phyloP scores from a whole-genome alignment of 164 flowering plant genomes.

The Annona squamosa region DNA sequence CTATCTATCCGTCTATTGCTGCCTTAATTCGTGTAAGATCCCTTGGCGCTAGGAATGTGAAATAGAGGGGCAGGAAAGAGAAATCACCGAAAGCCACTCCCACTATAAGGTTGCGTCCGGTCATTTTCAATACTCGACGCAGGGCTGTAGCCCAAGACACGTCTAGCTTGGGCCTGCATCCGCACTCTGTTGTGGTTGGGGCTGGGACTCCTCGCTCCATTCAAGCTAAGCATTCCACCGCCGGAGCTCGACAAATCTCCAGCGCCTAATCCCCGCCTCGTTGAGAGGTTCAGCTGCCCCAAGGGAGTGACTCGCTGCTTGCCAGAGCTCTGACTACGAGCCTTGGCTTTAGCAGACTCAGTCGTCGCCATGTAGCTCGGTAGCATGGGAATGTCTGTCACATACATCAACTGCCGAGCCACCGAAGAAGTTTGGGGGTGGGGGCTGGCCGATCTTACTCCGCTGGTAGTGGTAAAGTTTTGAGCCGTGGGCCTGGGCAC shows the following conservation, averaged over 20 bases:
- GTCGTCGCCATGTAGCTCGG: slow-evolving; percentile 98
- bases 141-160: slow-evolving; percentile 31
- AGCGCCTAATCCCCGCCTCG: slow-evolving; percentile 30
- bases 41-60: no score
- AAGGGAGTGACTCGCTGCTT: slow-evolving; percentile 25
- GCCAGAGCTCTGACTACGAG: slow-evolving; percentile 23
- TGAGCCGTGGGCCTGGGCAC: slow-evolving; percentile 22
- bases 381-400: slow-evolving; percentile 15
- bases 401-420: neutral
- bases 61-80: no score
- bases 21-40: no score
- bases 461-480: slow-evolving; percentile 9
- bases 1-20: no score
- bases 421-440: slow-evolving; percentile 3
- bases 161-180: slow-evolving; percentile 22
- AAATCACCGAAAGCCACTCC: slow-evolving; percentile 16
- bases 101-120: slow-evolving; percentile 24
- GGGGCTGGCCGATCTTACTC: slow-evolving; percentile 3
- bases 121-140: slow-evolving; percentile 38
- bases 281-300: slow-evolving; percentile 57
- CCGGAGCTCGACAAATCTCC: slow-evolving; percentile 69
- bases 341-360: slow-evolving; percentile 82
- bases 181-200: slow-evolving; percentile 23
- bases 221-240: slow-evolving; percentile 39
- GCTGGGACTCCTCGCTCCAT: slow-evolving; percentile 45